Evolutionary conservation across 2,329 filamentous ascomycete species (phyloP), one percentile per base, ranked within the genome.

Genomic region (Dactylonectria macrodidyma): DNA sequence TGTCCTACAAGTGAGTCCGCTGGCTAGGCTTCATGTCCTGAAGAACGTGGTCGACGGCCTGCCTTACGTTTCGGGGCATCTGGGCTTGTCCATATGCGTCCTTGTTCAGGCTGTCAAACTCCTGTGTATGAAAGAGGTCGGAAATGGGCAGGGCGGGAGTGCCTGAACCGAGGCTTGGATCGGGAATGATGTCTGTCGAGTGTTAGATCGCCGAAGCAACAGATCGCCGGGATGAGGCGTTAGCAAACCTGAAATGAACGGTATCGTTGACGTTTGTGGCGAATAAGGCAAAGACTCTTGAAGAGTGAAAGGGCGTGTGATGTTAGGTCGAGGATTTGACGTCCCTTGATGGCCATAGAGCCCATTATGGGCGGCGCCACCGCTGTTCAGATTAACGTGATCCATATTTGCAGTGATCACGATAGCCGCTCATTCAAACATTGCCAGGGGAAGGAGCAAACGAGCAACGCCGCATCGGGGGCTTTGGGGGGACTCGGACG

Each of bases 231-330:
- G 44, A 59, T 19, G 36, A 19, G 41, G 44, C 26, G 55, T 51
- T 9, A 59, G 76, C 85, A 71, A 81, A 95, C 93, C 90, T 72
- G 92, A 88, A 79, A 92, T 89, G 80, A 95, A 94, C 3, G 93
- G 93, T 59, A 93, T 87, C 56, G 95, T 92, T 3, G 93, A 94
- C 56, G 91, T 93, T 78, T 95, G 91, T 26, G 94, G 93, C 59
- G 93, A 93, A 81, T 91, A 95, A n/a, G 93, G 92, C 52, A 96
- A 85, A 34, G 93, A 93, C 77, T 96, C 92, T 64, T 92, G 88
- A 12, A 96, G 87, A 3, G 88, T 88, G 77, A 91, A 90, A 1
- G 90, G 86, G 62, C 85, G 79, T 46, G 77, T 70, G 38, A 80
- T 76, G 46, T 75, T 61, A 22, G 74, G 71, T 58, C 72, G 75